Base-by-base conservation (phyloP, 78 protist genomes). In the Dictyostelium brefeldianum region DNA sequence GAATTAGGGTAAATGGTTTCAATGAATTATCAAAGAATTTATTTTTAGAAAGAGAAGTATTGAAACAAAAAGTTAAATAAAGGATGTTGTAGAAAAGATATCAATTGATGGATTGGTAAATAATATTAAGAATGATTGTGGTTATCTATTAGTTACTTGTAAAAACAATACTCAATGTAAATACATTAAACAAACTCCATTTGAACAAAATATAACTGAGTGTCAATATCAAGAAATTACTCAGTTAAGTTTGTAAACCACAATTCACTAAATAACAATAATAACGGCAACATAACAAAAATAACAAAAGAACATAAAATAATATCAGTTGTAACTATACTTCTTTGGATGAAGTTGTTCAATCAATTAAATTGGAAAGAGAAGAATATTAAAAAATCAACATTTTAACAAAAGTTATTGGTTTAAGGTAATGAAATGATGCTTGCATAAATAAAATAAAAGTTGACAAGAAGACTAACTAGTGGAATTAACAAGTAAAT, bases 11-110 rank as follows among this genome's bases (percentile, higher is more conserved):
- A 22, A 57, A 57, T 22, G 22, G 67, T 20, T 57, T 57, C 3
- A 27, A 57, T 57, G 67, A 57, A 8, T 57, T 57, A 57, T 57
- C 67, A 57, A 57, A 57, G 29, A 57, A 57, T 57, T 57, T 57
- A 57, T 57, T 22, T 57, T 57, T 57, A 57, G 67, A 57, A 9
- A 57, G 22, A 57, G 67, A 57, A 9, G 22, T 57, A 8, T 57
- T 22, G 5, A 57, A 57, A 57, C 67, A 57, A 57, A 57, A 57
- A 9, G 67, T 57, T 9, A 0, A 11, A 57, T 57, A 57, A 57
- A 22, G 67, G 67, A 22, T 57, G 67, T 2, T 20, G 22, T 10
- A 57, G 29, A 57, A 22, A 18, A 10, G 67, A 57, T 57, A 57
- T 11, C 67, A 57, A 57, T 57, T 22, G 67, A 57, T 22, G 17